Conservation (phyloP, 208 protist species). For the Leishmania arabica region DNA sequence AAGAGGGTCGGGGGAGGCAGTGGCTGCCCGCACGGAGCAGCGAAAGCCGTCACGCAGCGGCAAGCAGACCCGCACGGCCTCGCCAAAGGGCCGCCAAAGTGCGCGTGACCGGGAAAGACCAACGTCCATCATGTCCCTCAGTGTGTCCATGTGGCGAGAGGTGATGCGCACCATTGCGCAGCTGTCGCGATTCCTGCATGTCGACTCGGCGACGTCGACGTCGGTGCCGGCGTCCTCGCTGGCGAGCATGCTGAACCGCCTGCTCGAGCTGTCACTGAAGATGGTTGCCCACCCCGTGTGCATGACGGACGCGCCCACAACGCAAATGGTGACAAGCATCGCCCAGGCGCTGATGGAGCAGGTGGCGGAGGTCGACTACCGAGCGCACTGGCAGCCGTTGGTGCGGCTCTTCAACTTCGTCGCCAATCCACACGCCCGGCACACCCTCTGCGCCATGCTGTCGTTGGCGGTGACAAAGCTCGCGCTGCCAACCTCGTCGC, state of each 20-base stretch:
- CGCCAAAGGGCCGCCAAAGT: slow-evolving; percentile 2
- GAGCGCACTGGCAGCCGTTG: slow-evolving; percentile 64
- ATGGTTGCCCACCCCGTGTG: slow-evolving; percentile 84
- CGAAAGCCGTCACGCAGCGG: neutral
- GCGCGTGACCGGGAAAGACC: slow-evolving; percentile 9
- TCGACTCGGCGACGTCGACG: neutral
- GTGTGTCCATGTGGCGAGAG: slow-evolving; percentile 84
- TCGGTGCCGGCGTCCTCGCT: slow-evolving; percentile 8
- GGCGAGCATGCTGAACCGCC: slow-evolving; percentile 51
- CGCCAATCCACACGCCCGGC: slow-evolving; percentile 68
- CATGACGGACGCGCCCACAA: slow-evolving; percentile 55
- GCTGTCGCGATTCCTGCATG: slow-evolving; percentile 34
- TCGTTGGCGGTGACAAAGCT: slow-evolving; percentile 38
- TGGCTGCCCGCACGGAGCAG: neutral
- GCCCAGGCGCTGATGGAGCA: slow-evolving; percentile 30
- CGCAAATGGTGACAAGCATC: slow-evolving; percentile 39
- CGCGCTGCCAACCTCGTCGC: neutral
- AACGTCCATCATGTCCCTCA: slow-evolving; percentile 69
- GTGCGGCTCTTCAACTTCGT: slow-evolving; percentile 82
- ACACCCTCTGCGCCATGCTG: slow-evolving; percentile 55
- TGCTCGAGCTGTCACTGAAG: slow-evolving; percentile 82
- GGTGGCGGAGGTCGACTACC: slow-evolving; percentile 41
- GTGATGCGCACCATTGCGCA: slow-evolving; percentile 81
- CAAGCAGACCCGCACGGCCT: neutral
- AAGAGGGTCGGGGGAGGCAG: neutral